Evolutionary conservation across 495 filamentous ascomycete species (phyloP).

Genomic region (Physcia stellaris): DNA sequence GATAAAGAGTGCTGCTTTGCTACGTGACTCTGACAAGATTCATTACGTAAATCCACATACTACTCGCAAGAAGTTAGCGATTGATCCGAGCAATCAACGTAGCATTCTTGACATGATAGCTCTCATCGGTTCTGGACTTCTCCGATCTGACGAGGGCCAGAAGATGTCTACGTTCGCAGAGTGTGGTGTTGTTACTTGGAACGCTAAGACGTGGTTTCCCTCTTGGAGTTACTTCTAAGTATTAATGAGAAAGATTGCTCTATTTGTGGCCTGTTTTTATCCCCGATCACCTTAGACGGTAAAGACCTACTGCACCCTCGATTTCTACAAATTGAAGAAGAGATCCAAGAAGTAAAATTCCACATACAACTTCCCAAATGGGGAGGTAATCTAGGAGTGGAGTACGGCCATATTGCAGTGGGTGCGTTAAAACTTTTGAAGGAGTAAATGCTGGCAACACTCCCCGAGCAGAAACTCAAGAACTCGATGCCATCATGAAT

Average conservation of each 20-base stretch:
- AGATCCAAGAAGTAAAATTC: neutral
- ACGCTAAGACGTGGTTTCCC: neutral
- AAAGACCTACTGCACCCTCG: neutral
- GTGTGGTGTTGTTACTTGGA: neutral
- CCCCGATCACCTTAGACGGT: neutral
- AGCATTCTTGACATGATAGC: too few relatives aligned
- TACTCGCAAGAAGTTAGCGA: too few relatives aligned
- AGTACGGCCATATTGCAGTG: neutral
- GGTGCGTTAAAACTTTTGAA: neutral
- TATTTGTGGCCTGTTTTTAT: neutral
- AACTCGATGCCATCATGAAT: neutral
- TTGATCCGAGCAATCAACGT: too few relatives aligned
- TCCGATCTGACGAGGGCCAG: too few relatives aligned
- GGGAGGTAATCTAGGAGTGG: neutral
- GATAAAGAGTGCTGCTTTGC: too few relatives aligned
- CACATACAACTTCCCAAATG: neutral
- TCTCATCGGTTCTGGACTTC: too few relatives aligned
- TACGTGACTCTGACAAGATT: too few relatives aligned
- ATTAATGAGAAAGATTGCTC: neutral
- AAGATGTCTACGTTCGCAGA: neutral
- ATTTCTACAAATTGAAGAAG: neutral
- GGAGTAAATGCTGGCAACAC: neutral
- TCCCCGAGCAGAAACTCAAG: neutral
- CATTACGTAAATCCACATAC: too few relatives aligned
- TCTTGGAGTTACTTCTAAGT: neutral